Percentiles rank a stretch among this genome's conserved stretches.
Conservation (phyloP, 805 yeast genomes). For the Teunomyces lycoperdinae region DNA sequence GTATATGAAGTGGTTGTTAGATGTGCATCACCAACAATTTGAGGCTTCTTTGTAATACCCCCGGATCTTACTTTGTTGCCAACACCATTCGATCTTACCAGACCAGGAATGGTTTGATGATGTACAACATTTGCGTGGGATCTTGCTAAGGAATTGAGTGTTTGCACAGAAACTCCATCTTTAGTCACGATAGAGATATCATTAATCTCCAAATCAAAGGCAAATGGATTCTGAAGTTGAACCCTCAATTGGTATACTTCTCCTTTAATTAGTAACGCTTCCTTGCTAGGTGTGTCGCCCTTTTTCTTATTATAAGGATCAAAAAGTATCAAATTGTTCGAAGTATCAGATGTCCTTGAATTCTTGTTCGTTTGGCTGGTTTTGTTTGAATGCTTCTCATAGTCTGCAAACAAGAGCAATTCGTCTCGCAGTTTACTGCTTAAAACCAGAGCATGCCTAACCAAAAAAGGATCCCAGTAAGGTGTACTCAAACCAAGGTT, state of each 20-base stretch:
- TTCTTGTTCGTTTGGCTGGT: background rate
- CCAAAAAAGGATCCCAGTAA: slow-evolving; percentile 75
- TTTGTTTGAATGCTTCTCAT: slow-evolving; percentile 12
- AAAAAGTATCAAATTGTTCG: slow-evolving; percentile 30
- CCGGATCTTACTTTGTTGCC: slow-evolving; percentile 1
- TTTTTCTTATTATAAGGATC: slow-evolving; percentile 47
- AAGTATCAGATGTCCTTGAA: background rate
- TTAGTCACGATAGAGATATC: slow-evolving; percentile 42
- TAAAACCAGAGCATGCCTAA: slow-evolving; percentile 48
- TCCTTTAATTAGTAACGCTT: slow-evolving; percentile 33
- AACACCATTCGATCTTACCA: background rate
- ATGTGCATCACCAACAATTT: background rate
- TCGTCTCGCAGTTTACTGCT: slow-evolving; percentile 27
- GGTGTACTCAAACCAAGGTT: slow-evolving; percentile 25
- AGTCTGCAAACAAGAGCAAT: slow-evolving; percentile 39
- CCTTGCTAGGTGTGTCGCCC: slow-evolving; percentile 44
- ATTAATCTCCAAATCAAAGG: slow-evolving; percentile 63
- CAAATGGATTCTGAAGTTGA: slow-evolving; percentile 73
- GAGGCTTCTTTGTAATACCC: background rate
- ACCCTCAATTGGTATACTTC: slow-evolving; percentile 61
- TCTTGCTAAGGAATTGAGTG: slow-evolving; percentile 15
- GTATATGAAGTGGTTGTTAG: background rate
- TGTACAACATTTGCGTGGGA: background rate
- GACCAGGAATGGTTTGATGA: background rate
- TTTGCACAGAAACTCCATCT: slow-evolving; percentile 26